Evolutionary conservation across 441 rosid species (phyloP).

Genomic region (Populus hybrid): DNA sequence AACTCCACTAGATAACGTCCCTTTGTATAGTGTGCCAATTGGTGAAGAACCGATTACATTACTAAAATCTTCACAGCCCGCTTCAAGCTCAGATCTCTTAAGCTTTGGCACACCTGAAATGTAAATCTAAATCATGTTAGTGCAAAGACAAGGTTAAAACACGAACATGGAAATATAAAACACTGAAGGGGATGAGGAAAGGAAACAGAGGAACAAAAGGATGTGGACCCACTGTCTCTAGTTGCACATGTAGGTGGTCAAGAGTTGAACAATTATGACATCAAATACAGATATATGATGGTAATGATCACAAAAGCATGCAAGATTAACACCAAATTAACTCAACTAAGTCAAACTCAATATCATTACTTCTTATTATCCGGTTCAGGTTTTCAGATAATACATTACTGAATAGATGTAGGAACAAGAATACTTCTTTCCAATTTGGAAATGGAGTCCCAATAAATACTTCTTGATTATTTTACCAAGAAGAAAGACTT

Average conservation of each 20-base stretch:
- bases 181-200: constrained; percentile 34
- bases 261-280: background rate
- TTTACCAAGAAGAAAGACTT: constrained; percentile 11
- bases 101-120: constrained; percentile 80
- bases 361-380: background rate
- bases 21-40: constrained; percentile 72
- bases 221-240: background rate
- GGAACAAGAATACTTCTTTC: background rate
- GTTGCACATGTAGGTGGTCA: background rate
- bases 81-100: constrained; percentile 78
- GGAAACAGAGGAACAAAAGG: background rate
- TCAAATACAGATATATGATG: no score
- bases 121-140: background rate
- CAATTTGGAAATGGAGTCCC: background rate
- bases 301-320: background rate
- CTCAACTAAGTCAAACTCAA: background rate
- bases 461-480: background rate
- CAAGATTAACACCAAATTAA: background rate
- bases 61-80: constrained; percentile 97
- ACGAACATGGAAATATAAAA: constrained; percentile 6
- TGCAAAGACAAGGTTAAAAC: constrained; percentile 4
- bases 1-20: constrained; percentile 83
- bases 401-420: background rate
- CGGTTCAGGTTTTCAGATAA: background rate
- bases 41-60: constrained; percentile 79